Evolutionary conservation across 345 rosid genomes (phyloP), one percentile per base, ranked within the genome.

Genomic region (Citrus glauca): DNA sequence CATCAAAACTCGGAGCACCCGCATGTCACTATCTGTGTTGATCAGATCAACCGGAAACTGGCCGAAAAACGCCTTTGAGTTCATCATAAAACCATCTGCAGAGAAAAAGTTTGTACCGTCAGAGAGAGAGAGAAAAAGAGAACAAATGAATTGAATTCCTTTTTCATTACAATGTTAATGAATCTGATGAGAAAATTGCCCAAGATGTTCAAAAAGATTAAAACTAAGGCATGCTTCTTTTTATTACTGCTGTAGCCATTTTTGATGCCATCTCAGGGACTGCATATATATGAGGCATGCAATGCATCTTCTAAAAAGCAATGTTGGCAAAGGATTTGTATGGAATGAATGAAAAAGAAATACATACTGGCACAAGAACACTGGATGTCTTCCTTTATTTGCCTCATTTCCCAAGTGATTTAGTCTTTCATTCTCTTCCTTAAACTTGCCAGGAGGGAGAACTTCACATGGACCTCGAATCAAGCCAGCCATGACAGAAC

Each of bases 51-150:
- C 82, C 77, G 24, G 88, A 82, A 80, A 88, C 83, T 66, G 93
- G 88, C 72, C 85, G 91, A 78, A 90, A 91, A 62, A 59, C 85
- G 50, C 90, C 88, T 82, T 87, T 89, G 33, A 40, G 37, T 82
- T 88, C 88, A 80, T 91, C 93, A 55, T 83, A 91, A 79, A 90
- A 88, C 93, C 95, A 88, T 57, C 95, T 90, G 91, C 86, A 84
- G 77, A 69, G 6, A 74, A 70, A 68, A 69, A n/a, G 24, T 38
- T 78, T 69, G 28, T 6, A 56, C 6, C 71, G 53, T 60, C 28
- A 33, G 78, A 22, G 72, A 8, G 13, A 57, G 22, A 69, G 40
- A 22, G 60, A 24, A 32, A 40, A 63, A 73, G 45, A 67, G 48
- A 28, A 64, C 61, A 38, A 66, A 27, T 75, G 63, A 64, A 57